Conservation (phyloP, 2,329 filamentous ascomycete genomes). For the Tolypocladium tundrense region DNA sequence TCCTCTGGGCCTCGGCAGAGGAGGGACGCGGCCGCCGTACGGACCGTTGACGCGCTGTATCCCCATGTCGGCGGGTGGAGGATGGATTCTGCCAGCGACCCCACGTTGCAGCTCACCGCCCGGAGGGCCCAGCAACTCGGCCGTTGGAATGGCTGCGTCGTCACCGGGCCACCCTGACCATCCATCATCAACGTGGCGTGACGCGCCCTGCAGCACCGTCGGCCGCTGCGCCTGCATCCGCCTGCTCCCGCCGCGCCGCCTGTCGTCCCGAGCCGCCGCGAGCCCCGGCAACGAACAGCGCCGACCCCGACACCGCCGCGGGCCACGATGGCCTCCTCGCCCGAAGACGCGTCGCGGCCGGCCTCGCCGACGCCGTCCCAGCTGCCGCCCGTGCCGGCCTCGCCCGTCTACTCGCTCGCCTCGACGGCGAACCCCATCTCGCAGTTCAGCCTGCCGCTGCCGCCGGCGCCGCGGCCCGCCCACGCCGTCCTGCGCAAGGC, state of each 20-base stretch:
- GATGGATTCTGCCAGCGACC: not conserved
- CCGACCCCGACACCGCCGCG: not conserved
- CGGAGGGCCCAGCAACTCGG: not conserved
- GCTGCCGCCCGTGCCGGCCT: constrained; percentile 50
- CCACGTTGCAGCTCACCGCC: not conserved
- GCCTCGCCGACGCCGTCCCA: constrained; percentile 44
- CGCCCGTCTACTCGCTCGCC: constrained; percentile 53
- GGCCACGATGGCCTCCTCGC: constrained; percentile 21
- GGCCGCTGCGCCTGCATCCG: not conserved
- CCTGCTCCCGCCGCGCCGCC: not conserved
- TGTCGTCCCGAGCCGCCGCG: not conserved
- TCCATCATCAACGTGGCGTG: not conserved
- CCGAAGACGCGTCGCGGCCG: constrained; percentile 19
- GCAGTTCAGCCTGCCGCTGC: constrained; percentile 47
- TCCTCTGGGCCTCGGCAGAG: too few relatives aligned
- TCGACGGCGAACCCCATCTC: constrained; percentile 52
- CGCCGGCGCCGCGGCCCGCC: constrained; percentile 47
- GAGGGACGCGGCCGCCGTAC: too few relatives aligned
- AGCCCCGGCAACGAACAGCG: not conserved
- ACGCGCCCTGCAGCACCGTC: not conserved
- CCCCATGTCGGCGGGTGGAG: not conserved
- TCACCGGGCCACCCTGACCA: not conserved
- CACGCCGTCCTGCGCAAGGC: constrained; percentile 51
- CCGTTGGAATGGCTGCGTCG: not conserved
- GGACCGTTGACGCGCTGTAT: too few relatives aligned